Evolutionary conservation across 495 filamentous ascomycete species (phyloP).

Genomic region (Hypomontagnella submonticulosa): DNA sequence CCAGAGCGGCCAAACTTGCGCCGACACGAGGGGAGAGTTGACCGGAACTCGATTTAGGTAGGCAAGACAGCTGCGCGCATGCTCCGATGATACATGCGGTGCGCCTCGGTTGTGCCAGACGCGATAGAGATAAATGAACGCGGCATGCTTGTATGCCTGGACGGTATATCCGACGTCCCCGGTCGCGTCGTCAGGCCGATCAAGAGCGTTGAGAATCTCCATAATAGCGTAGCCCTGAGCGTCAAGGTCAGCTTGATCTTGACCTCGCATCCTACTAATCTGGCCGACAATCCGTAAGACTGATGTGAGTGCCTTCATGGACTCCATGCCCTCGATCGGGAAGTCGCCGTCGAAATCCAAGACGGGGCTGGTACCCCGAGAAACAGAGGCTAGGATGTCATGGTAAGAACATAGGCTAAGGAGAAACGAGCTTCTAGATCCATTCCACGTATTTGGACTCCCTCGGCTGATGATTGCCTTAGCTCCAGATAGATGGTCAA

Average conservation of each 20-base stretch:
- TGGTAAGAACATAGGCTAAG: conserved; percentile 46
- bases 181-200: conserved; percentile 8
- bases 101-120: conserved; percentile 45
- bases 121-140: conserved; percentile 47
- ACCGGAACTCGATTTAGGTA: conserved; percentile 39
- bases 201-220: conserved; percentile 29
- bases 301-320: conserved; percentile 40
- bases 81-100: conserved; percentile 38
- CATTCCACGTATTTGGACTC: conserved; percentile 23
- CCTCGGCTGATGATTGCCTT: conserved; percentile 43
- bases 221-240: conserved; percentile 30
- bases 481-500: conserved; percentile 45
- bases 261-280: conserved; percentile 44
- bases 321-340: conserved; percentile 38
- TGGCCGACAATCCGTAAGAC: conserved; percentile 39
- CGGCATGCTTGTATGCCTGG: conserved; percentile 45
- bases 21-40: conserved; percentile 42
- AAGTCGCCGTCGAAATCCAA: conserved; percentile 35
- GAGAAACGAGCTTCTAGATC: conserved; percentile 39
- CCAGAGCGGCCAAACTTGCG: conserved; percentile 49
- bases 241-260: conserved; percentile 20
- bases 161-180: conserved; percentile 40
- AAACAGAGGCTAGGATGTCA: conserved; percentile 45
- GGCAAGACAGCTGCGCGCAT: conserved; percentile 37
- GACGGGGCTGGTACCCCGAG: conserved; percentile 37